Evolutionary conservation across 306 rosid genomes (phyloP), one percentile per base, ranked within the genome.

Genomic region (Biancaea sappan): DNA sequence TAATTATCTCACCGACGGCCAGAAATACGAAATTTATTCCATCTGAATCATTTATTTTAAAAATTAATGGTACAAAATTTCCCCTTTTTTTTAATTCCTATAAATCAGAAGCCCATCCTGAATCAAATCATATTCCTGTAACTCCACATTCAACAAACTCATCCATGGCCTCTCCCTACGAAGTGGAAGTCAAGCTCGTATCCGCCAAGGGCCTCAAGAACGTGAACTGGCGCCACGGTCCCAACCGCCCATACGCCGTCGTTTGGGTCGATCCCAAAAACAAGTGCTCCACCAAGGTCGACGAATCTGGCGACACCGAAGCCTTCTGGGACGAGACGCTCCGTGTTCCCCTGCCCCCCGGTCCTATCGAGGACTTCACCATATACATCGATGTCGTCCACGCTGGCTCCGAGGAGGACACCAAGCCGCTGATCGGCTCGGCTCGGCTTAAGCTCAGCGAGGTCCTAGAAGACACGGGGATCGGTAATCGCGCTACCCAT

Each of bases 151-250:
- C 56, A 1, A 3, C 28, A 51, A 0, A 12, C 13, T 19, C 13
- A 51, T 51, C 54, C 16, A 74, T 75, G 79, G 73, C 74, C 0
- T 76, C 80, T 1, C 47, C 24, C 57, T 66, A 83, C 62, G 94
- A 93, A 61, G 65, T 91, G 1, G 91, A 93, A 43, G 34, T 91
- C 2, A 88, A 78, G 63, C 50, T 93, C 19, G 1, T 79, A 6
- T 86, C 91, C 2, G 98, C 96, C 1, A 82, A 38, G 19, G 84
- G 74, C 16, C 81, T 93, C 32, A 93, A 93, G 83, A 93, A 93
- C 85, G 86, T 93, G 54, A 94, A 94, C 80, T 91, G 98, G 98
- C 92, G 93, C 26, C 38, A 88, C 77, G 98, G 98, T 5, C 26
- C 76, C 0, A 76, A 75, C 68, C 78, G 52, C 48, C 94, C 98